Evolutionary conservation across 805 yeast genomes (phyloP).

Genomic region (Groenewaldozyma tartarivorans): DNA sequence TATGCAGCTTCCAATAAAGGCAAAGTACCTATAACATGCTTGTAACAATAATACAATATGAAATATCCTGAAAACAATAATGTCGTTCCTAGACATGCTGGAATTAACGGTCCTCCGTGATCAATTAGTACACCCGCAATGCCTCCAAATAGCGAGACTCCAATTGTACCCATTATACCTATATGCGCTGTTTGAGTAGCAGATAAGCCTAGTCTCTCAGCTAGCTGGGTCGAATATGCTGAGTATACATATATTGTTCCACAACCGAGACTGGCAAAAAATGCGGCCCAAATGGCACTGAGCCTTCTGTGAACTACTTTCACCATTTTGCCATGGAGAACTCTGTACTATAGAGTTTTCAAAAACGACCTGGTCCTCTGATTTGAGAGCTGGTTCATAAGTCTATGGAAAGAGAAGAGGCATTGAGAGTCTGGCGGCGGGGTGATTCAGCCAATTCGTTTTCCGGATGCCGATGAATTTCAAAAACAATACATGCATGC

Average conservation of each 20-base stretch:
- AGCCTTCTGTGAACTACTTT: neutral
- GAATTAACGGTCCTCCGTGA: conserved; percentile 17
- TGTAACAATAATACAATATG: conserved; percentile 42
- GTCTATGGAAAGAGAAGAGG: too few species aligned
- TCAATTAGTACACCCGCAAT: conserved; percentile 20
- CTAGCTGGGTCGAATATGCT: conserved; percentile 65
- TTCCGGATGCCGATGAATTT: too few species aligned
- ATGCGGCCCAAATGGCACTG: conserved; percentile 10
- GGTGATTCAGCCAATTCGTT: too few species aligned
- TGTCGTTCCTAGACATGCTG: conserved; percentile 44
- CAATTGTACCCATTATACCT: conserved; percentile 55
- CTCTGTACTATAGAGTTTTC: too few species aligned
- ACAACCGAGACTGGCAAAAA: conserved; percentile 21
- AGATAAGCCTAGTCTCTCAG: conserved; percentile 42
- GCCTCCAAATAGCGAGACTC: conserved; percentile 37
- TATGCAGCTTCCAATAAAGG: conserved; percentile 33
- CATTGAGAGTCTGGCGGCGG: too few species aligned
- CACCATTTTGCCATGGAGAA: too few species aligned
- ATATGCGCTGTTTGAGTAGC: conserved; percentile 53
- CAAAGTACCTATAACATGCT: conserved; percentile 25
- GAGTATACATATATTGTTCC: conserved; percentile 66
- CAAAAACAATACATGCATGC: too few species aligned
- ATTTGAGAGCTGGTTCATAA: too few species aligned
- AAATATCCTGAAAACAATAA: conserved; percentile 46
- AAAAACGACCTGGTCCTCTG: too few species aligned